Base-by-base conservation (phyloP, 1,139 yeast species). In the Magnusiomyces fungicola region DNA sequence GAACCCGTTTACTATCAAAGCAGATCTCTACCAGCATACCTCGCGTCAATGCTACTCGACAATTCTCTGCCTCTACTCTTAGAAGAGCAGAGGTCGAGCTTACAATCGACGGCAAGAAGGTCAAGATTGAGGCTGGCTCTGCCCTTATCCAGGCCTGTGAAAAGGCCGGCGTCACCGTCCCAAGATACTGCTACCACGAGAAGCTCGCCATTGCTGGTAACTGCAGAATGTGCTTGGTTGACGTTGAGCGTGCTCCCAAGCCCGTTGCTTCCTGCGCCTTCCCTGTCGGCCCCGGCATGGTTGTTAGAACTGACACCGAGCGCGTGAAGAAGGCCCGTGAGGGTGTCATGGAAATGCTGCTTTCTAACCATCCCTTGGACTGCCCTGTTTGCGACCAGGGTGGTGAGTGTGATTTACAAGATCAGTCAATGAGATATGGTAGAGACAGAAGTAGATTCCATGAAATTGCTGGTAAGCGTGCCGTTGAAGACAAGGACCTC, bases 311-410 rank as follows among this genome's bases (percentile, higher is more conserved):
- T 49, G 80, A 82, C 65, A 73, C 85, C 34, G 94, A 84, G 60
- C 79, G 89, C 65, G 87, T 86, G 58, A 81, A 80, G 67, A 81
- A 83, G 69, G 89, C 94, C 41, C 78, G 95, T 66, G 96, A 87
- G 69, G 94, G 94, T 63, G 95, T 87, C 58, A 86, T 95, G 46
- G 96, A 87, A 69, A 83, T 87, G 82, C 71, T 87, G 58, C 76
- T 87, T 58, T 89, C 87, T 61, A 87, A 87, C 73, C 96, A 87
- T 72, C 96, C 96, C 33, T 76, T 87, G 65, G 96, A 87, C 70
- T 87, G 95, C 71, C 96, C 95, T 37, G 84, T 87, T 50, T 87
- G 96, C 70, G 96, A 87, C 69, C 95, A 87, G 70, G 96, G 95
- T 70, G 95, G 95, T 59, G 96, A 87, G 67, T 87, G 96, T 73